phyloP scores from a whole-genome alignment of 2,329 filamentous ascomycete species.

The Lachnellula willkommii region DNA sequence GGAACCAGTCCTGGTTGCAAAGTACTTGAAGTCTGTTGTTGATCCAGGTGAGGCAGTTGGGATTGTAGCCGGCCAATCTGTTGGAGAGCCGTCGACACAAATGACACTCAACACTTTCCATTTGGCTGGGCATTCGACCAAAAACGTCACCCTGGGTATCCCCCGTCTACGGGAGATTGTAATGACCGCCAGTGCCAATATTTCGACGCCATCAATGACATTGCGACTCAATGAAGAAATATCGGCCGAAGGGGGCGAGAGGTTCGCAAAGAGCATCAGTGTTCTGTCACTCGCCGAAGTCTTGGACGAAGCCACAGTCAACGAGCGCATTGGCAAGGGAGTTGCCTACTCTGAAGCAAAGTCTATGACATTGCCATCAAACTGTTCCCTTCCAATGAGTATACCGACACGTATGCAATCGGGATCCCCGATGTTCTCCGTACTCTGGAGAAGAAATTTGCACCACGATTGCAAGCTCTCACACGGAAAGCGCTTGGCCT shows the following conservation, averaged over 20 bases:
- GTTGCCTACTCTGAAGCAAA: slow-evolving; percentile 63
- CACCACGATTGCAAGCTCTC: slow-evolving; percentile 64
- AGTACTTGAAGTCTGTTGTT: slow-evolving; percentile 86
- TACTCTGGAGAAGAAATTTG: slow-evolving; percentile 74
- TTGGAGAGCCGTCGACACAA: slow-evolving; percentile 95
- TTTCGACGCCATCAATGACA: slow-evolving; percentile 88
- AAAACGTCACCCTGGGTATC: slow-evolving; percentile 98
- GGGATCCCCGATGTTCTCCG: slow-evolving; percentile 68
- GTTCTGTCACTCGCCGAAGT: slow-evolving; percentile 78
- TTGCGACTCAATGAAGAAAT: slow-evolving; percentile 71
- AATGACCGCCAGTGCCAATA: slow-evolving; percentile 89
- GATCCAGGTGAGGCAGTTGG: slow-evolving; percentile 96
- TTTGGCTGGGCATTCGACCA: slow-evolving; percentile 94
- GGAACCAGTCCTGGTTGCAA: slow-evolving; percentile 78
- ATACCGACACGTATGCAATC: slow-evolving; percentile 81
- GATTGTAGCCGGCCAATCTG: slow-evolving; percentile 92
- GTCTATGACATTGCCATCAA: slow-evolving; percentile 76
- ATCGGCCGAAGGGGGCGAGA: slow-evolving; percentile 60
- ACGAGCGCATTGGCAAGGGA: slow-evolving; percentile 72
- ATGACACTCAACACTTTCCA: slow-evolving; percentile 99
- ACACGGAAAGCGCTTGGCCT: slow-evolving; percentile 75
- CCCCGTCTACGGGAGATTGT: slow-evolving; percentile 94
- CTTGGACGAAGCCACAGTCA: slow-evolving; percentile 73
- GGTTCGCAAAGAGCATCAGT: slow-evolving; percentile 89
- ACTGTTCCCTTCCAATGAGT: slow-evolving; percentile 82